Evolutionary conservation across 108 stramenopile genomes (phyloP).

Genomic region (Cyclotella choctawhatcheeana): DNA sequence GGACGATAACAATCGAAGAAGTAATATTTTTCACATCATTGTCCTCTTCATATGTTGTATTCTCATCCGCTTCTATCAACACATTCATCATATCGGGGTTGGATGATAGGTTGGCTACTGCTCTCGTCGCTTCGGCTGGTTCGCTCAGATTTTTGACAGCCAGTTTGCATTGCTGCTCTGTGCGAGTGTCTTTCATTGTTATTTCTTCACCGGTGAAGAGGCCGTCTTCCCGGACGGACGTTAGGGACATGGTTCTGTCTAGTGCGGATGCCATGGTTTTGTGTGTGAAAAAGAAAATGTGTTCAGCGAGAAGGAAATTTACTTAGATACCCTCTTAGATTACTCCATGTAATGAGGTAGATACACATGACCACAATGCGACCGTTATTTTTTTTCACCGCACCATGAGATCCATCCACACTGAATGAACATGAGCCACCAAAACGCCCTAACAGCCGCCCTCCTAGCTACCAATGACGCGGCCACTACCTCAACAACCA

Average conservation of each 20-base stretch:
- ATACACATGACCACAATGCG: no score
- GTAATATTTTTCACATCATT: not conserved
- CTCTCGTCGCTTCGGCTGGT: no score
- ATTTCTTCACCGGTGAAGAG: slow-evolving; percentile 22
- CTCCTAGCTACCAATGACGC: not conserved
- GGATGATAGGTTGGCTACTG: no score
- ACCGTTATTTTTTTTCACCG: no score
- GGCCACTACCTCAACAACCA: not conserved
- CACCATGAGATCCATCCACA: no score
- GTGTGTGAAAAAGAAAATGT: no score
- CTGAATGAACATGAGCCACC: not conserved
- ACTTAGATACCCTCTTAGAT: no score
- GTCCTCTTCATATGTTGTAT: not conserved
- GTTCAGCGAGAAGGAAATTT: no score
- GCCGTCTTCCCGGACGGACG: slow-evolving; percentile 14
- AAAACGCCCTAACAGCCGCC: not conserved
- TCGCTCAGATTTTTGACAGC: no score
- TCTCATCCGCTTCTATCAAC: not conserved
- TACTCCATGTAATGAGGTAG: no score
- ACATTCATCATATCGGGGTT: not conserved
- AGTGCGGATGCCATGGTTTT: not conserved
- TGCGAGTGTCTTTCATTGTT: not conserved
- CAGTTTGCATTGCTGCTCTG: not conserved
- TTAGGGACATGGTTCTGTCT: not conserved
- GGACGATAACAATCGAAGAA: not conserved